Conservation (phyloP, 179 eudicot genomes). For the Silene noctiflora region DNA sequence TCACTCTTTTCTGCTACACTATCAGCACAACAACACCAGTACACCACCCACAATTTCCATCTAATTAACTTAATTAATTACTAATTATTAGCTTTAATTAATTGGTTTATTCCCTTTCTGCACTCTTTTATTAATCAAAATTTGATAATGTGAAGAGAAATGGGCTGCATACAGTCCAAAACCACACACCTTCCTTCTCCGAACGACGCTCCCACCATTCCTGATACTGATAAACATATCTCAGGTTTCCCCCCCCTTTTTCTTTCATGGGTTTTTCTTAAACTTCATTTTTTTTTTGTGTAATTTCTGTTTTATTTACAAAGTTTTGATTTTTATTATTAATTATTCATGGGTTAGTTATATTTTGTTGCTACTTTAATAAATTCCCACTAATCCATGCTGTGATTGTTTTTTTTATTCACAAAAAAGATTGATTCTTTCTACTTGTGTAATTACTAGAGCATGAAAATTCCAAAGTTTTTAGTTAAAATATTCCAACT, state of each 20-base stretch:
- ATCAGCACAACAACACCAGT: too few species aligned
- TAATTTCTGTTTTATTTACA: background rate
- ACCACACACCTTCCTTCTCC: slow-evolving; percentile 72
- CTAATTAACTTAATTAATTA: background rate
- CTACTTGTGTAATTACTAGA: too few species aligned
- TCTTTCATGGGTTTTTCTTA: background rate
- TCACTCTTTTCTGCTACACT: background rate
- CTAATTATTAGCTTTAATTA: background rate
- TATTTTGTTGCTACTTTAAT: background rate
- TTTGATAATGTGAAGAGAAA: slow-evolving; percentile 34
- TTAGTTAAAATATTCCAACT: too few species aligned
- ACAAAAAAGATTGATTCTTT: background rate
- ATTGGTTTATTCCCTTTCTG: background rate
- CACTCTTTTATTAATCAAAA: slow-evolving; percentile 4
- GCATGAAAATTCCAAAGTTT: too few species aligned
- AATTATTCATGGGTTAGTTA: background rate
- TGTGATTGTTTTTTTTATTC: slow-evolving; percentile 6
- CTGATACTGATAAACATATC: slow-evolving; percentile 57
- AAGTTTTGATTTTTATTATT: slow-evolving; percentile 3
- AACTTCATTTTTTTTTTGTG: background rate
- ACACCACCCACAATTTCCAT: too few species aligned
- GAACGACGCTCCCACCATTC: slow-evolving; percentile 52
- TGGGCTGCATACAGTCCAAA: slow-evolving; percentile 99
- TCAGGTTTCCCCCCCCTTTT: slow-evolving; percentile 36
- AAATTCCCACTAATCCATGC: background rate